Conservation (phyloP, 2,329 filamentous ascomycete genomes). For the Penicillium sp. region DNA sequence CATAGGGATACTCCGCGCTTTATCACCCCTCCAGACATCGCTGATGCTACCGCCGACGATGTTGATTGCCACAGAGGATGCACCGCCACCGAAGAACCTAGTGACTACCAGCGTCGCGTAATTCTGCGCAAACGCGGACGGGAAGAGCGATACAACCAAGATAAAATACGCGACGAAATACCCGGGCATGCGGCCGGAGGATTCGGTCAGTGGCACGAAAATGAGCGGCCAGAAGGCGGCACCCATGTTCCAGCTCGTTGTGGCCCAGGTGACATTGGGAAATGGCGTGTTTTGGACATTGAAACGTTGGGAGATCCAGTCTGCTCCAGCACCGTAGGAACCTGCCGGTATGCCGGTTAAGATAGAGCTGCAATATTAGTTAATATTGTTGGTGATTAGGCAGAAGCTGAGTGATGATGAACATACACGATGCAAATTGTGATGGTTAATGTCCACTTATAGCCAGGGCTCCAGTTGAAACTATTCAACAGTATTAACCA, state of each 20-base stretch:
- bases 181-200: slow-evolving; percentile 46
- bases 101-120: slow-evolving; percentile 48
- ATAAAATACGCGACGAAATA: slow-evolving; percentile 46
- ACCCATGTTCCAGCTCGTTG: slow-evolving; percentile 37
- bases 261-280: slow-evolving; percentile 35
- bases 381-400: neutral
- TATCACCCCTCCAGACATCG: slow-evolving; percentile 40
- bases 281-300: slow-evolving; percentile 35
- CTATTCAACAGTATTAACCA: too few species aligned
- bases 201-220: slow-evolving; percentile 39
- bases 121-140: slow-evolving; percentile 46
- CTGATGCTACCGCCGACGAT: slow-evolving; percentile 39
- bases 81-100: slow-evolving; percentile 47
- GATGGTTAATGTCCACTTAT: slow-evolving; percentile 46
- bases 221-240: slow-evolving; percentile 37
- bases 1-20: slow-evolving; percentile 44
- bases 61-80: slow-evolving; percentile 46
- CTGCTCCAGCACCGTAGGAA: slow-evolving; percentile 38
- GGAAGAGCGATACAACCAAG: slow-evolving; percentile 44
- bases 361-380: slow-evolving; percentile 33
- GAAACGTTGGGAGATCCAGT: slow-evolving; percentile 31
- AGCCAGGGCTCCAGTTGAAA: too few species aligned
- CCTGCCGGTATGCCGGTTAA: slow-evolving; percentile 44
- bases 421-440: slow-evolving; percentile 43
- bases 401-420: too few species aligned